Base-by-base conservation (phyloP, 768 basidiomycete genomes). In the Boletus eberwhitei region DNA sequence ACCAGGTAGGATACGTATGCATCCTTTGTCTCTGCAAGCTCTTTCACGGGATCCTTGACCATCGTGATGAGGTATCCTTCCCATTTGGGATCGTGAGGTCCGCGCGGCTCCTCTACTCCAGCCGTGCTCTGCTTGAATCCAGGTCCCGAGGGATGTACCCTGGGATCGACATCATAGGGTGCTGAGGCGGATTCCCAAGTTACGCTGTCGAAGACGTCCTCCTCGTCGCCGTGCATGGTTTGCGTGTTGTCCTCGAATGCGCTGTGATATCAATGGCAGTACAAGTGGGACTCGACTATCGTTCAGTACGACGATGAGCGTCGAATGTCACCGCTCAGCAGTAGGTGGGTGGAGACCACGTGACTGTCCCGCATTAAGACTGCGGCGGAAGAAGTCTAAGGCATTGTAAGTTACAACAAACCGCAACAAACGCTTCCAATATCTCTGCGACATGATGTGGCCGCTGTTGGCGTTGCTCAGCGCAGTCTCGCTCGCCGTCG, bases 11-110 rank as follows among this genome's bases (percentile, higher is more conserved):
- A 95, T 46, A 97, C 93, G 74, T 93, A 98, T 57, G 91, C 88
- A 67, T 99, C 96, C 76, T 97, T 98, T 32, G 94, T 96, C 63
- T 97, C 96, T 55, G 95, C 88, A 26, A 98, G 81, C 71, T 98
- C 95, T 71, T 96, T 98, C 58, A 93, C 85, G 29, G 96, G 95
- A 69, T 98, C 95, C 65, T 87, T 85, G 60, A 98, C 93, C 43
- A 77, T 76, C 24, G 88, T 89, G 48, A 87, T 79, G 57, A 93
- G 83, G 71, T 86, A 86, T 11, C 91, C 92, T 70, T 93, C 92
- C 91, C 91, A 93, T 73, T 91, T 93, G 48, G 91, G 90, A 65
- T 91, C 87, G 59, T 85, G 82, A 16, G 91, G 88, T 3, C 77
- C 75, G 8, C 71, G 70, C n/a, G 79, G 81, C 47, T 86, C 85